Base-by-base conservation (phyloP, 2,329 filamentous ascomycete species). In the Cladosporium phlei region DNA sequence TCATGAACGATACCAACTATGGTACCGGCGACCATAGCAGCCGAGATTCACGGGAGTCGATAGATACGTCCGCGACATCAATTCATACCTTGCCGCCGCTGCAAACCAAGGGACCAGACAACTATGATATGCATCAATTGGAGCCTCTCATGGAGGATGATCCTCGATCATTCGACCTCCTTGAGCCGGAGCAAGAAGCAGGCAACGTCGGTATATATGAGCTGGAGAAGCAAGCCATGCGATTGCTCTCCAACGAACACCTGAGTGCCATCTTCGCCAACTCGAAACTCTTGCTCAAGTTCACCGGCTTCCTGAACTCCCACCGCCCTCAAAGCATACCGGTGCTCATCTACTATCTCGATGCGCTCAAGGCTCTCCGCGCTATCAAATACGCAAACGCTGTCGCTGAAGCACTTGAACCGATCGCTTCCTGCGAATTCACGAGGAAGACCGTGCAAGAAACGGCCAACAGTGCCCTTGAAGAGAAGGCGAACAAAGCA, bases 331-430 rank as follows among this genome's bases (percentile, higher is more conserved):
- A 75, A 16, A 86, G 84, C 0, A 70, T 86, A 2, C 77, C 83
- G 0, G 67, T 85, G 6, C 66, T 89, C 11, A 77, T 82, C 20
- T 86, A 88, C 67, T 88, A 88, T 53, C 71, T 88, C 2, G 82
- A 87, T 55, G 77, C 83, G 0, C 64, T 81, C 48, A 90, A 89
- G 59, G 84, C 85, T 1, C 64, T 87, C 10, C 78, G 80, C 54
- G 83, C 85, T 2, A 80, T 89, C 48, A 73, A 75, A 25, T 88
- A 88, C 56, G 77, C 83, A 16, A 87, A 89, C 61, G 78, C 82
- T 0, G 74, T 88, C 27, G 75, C 80, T 2, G 75, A 78, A 50
- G 74, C 80, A 2, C 69, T 86, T 7, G 72, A 78, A 21, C 72
- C 73, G 0, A 74, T 85, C 11, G 64, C 72, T 4, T 76, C 72